Evolutionary conservation across 495 filamentous ascomycete species (phyloP).

Genomic region (Bathelium albidoporum): DNA sequence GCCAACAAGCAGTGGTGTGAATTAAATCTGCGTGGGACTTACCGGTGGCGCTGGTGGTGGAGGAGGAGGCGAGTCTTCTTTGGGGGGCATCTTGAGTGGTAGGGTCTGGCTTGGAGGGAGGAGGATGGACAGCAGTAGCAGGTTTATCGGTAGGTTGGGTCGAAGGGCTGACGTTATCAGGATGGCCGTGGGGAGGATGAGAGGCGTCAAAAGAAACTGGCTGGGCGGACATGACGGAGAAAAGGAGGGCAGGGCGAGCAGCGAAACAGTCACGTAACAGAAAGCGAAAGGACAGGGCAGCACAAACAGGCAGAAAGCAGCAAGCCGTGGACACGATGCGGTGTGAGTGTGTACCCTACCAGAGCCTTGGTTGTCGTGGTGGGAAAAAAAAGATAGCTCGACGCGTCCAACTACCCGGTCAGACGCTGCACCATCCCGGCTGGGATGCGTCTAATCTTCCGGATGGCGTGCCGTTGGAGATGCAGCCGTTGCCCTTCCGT

Average conservation of each 20-base stretch:
- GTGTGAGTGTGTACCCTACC: constrained; percentile 1
- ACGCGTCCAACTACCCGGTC: constrained; percentile 1
- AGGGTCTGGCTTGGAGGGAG: constrained; percentile 28
- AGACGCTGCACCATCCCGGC: not conserved
- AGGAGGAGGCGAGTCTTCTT: constrained; percentile 33
- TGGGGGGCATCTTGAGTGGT: constrained; percentile 27
- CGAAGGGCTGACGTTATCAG: constrained; percentile 13
- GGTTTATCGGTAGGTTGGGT: constrained; percentile 17
- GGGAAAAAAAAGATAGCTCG: not conserved
- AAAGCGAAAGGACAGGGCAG: not conserved
- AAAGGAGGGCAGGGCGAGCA: not conserved
- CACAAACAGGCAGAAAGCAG: constrained; percentile 1
- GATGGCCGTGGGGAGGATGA: constrained; percentile 21
- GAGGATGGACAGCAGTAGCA: constrained; percentile 29
- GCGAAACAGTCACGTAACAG: not conserved
- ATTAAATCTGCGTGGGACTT: not conserved
- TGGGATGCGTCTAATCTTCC: not conserved
- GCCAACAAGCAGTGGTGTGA: not conserved
- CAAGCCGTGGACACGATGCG: not conserved
- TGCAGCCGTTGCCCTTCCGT: not conserved
- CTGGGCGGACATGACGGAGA: constrained; percentile 15
- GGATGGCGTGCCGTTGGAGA: not conserved
- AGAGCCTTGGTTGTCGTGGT: not conserved
- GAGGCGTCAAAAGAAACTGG: constrained; percentile 14
- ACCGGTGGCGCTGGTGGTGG: constrained; percentile 33